phyloP scores from a whole-genome alignment of 495 filamentous ascomycete species.

The Neurospora sp. region DNA sequence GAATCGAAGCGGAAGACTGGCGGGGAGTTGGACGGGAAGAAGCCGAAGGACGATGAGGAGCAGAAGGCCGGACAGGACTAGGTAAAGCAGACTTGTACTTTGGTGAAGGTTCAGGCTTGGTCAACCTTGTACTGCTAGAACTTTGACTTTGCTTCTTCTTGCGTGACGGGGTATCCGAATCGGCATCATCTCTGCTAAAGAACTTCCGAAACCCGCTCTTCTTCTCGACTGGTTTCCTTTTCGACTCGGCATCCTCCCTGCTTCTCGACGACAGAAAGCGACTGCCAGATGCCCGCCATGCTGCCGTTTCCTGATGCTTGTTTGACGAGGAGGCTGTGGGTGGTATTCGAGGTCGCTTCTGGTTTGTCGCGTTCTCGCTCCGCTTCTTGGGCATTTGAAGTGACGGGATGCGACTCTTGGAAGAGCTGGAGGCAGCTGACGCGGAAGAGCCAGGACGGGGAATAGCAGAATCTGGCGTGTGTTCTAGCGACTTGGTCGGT shows the following conservation, averaged over 20 bases:
- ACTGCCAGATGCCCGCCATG: conserved; percentile 15
- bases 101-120: background rate
- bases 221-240: conserved; percentile 15
- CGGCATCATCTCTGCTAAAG: conserved; percentile 20
- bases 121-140: background rate
- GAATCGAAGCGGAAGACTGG: conserved; percentile 12
- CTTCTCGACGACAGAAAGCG: conserved; percentile 14
- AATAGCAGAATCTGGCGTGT: background rate
- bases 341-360: conserved; percentile 32
- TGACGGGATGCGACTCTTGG: conserved; percentile 5
- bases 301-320: conserved; percentile 12
- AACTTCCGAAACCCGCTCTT: conserved; percentile 22
- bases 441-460: conserved; percentile 7
- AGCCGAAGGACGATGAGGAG: conserved; percentile 15
- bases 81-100: background rate
- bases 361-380: conserved; percentile 29
- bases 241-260: conserved; percentile 8
- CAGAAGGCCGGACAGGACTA: background rate
- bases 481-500: conserved; percentile 11
- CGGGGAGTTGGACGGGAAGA: conserved; percentile 5
- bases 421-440: conserved; percentile 6
- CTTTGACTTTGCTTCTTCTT: conserved; percentile 13
- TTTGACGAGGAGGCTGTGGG: conserved; percentile 9
- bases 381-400: conserved; percentile 5
- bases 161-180: conserved; percentile 12